These are phyloP conservation scores for Globisporangium parvum DNA, from an alignment of 352 stramenopile genomes.

Conservation along the genomic window DNA sequence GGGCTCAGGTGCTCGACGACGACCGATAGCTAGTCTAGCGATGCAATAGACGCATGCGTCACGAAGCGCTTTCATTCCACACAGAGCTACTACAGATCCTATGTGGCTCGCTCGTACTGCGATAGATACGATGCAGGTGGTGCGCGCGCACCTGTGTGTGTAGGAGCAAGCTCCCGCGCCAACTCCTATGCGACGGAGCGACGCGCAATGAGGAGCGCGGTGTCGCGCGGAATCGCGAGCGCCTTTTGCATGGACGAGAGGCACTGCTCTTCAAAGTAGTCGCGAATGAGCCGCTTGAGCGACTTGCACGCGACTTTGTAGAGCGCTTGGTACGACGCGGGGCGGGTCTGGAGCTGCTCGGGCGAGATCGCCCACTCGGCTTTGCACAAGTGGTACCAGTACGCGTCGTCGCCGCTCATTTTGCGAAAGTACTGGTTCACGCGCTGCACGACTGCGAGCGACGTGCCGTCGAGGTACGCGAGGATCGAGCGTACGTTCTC, in stretches of 20 bases:
- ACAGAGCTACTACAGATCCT: background rate
- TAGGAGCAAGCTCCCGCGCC: too few relatives aligned
- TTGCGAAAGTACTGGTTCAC: constrained; percentile 54
- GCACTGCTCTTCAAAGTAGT: constrained; percentile 78
- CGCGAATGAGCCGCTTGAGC: constrained; percentile 64
- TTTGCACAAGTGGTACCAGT: constrained; percentile 64
- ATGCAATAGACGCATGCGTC: background rate
- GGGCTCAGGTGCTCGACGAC: too few relatives aligned
- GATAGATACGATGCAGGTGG: too few relatives aligned
- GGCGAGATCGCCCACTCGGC: constrained; percentile 75
- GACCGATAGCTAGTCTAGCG: too few relatives aligned
- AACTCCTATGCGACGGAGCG: constrained; percentile 10
- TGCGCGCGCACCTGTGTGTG: background rate
- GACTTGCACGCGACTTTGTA: constrained; percentile 75
- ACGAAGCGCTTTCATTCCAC: background rate
- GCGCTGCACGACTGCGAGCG: constrained; percentile 45
- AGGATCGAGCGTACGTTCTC: constrained; percentile 62
- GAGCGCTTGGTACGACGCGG: constrained; percentile 61
- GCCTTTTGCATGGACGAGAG: constrained; percentile 64
- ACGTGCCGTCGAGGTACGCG: constrained; percentile 61
- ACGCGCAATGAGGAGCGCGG: constrained; percentile 47
- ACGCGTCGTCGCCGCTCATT: constrained; percentile 47
- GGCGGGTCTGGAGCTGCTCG: constrained; percentile 46
- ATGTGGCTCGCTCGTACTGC: too few relatives aligned
- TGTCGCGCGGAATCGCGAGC: constrained; percentile 55